Evolutionary conservation across 1,139 yeast species (phyloP).

Genomic region (Sugiyamaella novakii): DNA sequence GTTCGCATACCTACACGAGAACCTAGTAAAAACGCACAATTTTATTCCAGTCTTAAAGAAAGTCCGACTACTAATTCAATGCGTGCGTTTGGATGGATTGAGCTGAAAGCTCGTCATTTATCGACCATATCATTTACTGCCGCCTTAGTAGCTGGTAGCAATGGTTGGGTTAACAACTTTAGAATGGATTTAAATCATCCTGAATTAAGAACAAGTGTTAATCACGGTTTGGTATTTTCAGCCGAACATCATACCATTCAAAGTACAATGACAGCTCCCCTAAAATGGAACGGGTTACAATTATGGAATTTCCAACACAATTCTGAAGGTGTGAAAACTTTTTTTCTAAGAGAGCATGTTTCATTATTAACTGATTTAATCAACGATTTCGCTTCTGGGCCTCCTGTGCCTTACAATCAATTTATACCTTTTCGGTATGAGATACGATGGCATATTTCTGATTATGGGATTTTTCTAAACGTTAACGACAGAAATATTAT

Average conservation of each 20-base stretch:
- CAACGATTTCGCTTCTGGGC: slow-evolving; percentile 76
- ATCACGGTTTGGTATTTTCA: slow-evolving; percentile 74
- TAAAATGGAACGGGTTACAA: slow-evolving; percentile 78
- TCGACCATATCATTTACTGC: slow-evolving; percentile 53
- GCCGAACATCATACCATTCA: slow-evolving; percentile 61
- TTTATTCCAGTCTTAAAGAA: slow-evolving; percentile 39
- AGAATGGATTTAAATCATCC: slow-evolving; percentile 55
- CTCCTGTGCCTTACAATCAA: slow-evolving; percentile 67
- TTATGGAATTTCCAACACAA: slow-evolving; percentile 63
- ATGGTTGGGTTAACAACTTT: slow-evolving; percentile 63
- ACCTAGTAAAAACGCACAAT: slow-evolving; percentile 66
- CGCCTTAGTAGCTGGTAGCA: slow-evolving; percentile 55
- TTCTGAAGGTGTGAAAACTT: slow-evolving; percentile 59
- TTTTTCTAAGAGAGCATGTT: slow-evolving; percentile 81
- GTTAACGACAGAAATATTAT: slow-evolving; percentile 86
- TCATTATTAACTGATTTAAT: slow-evolving; percentile 72
- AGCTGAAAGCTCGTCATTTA: slow-evolving; percentile 59
- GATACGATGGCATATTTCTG: slow-evolving; percentile 59
- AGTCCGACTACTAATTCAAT: slow-evolving; percentile 42
- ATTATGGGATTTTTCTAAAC: slow-evolving; percentile 67
- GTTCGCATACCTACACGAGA: slow-evolving; percentile 83
- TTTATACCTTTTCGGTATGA: slow-evolving; percentile 71
- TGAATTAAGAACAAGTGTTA: slow-evolving; percentile 79
- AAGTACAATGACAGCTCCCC: slow-evolving; percentile 67
- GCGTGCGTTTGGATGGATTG: slow-evolving; percentile 91